Evolutionary conservation across 2,329 filamentous ascomycete genomes (phyloP).

Genomic region (Lecanicillium sp.): DNA sequence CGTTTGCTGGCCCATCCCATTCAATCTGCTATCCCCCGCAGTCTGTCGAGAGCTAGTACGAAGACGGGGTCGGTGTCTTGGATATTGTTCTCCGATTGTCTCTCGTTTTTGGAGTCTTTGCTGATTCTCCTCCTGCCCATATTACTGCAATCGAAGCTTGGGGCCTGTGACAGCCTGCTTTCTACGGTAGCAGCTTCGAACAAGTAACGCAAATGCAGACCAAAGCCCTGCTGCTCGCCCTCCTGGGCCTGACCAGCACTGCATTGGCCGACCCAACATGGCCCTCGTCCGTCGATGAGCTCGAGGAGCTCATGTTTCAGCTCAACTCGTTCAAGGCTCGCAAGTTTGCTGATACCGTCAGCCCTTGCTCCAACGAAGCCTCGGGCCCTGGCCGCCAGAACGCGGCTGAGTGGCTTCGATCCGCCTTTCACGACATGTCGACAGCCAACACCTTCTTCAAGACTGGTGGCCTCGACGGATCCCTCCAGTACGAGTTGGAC

Average conservation of each 20-base stretch:
- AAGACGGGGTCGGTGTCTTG: too few species aligned
- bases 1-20: too few species aligned
- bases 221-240: conserved; percentile 19
- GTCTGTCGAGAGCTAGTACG: too few species aligned
- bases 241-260: conserved; percentile 27
- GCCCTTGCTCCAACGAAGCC: conserved; percentile 46
- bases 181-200: too few species aligned
- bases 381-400: conserved; percentile 47
- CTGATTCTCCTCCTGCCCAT: too few species aligned
- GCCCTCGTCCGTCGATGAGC: conserved; percentile 51
- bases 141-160: neutral
- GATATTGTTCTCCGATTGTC: too few species aligned
- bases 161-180: neutral
- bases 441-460: conserved; percentile 40
- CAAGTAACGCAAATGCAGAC: conserved; percentile 14
- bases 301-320: conserved; percentile 58
- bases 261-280: conserved; percentile 46
- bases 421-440: conserved; percentile 55
- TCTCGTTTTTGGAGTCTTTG: too few species aligned
- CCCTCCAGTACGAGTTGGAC: conserved; percentile 50
- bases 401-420: conserved; percentile 54
- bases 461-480: conserved; percentile 50
- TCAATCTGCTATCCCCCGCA: too few species aligned
- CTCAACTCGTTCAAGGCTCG: conserved; percentile 45
- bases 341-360: conserved; percentile 48